Evolutionary conservation across 306 rosid genomes (phyloP).

Genomic region (Lagenaria siceraria): DNA sequence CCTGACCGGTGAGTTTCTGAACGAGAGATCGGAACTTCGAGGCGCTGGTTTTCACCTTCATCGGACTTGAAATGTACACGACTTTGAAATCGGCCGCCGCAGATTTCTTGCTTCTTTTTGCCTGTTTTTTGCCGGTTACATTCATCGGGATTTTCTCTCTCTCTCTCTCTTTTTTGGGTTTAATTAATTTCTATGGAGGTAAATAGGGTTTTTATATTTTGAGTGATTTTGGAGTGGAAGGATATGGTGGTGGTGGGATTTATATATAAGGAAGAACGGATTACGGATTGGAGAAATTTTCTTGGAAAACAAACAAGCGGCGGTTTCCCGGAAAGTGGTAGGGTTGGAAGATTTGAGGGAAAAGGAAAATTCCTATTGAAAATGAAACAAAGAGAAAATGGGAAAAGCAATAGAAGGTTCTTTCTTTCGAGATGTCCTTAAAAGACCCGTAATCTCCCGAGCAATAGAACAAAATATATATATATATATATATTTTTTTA

Average conservation of each 20-base stretch:
- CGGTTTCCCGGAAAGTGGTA: conserved; percentile 28
- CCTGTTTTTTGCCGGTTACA: conserved; percentile 16
- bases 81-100: conserved; percentile 29
- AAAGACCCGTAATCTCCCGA: conserved; percentile 31
- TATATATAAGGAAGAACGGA: conserved; percentile 14
- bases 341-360: neutral
- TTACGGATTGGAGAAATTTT: neutral
- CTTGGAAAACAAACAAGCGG: conserved; percentile 17
- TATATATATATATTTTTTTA: neutral
- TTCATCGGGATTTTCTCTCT: neutral
- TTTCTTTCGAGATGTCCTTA: conserved; percentile 5
- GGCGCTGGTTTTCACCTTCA: conserved; percentile 69
- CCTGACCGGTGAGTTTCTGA: conserved; percentile 72
- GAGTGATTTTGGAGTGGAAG: neutral
- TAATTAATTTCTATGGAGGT: too few species aligned
- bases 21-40: conserved; percentile 75
- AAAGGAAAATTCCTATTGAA: neutral
- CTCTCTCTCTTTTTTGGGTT: too few species aligned
- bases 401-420: neutral
- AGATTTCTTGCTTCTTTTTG: conserved; percentile 25
- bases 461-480: neutral
- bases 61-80: conserved; percentile 72
- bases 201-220: too few species aligned
- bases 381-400: neutral
- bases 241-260: neutral